phyloP scores from a whole-genome alignment of 495 filamentous ascomycete species.

The Pyrenula aspistea region DNA sequence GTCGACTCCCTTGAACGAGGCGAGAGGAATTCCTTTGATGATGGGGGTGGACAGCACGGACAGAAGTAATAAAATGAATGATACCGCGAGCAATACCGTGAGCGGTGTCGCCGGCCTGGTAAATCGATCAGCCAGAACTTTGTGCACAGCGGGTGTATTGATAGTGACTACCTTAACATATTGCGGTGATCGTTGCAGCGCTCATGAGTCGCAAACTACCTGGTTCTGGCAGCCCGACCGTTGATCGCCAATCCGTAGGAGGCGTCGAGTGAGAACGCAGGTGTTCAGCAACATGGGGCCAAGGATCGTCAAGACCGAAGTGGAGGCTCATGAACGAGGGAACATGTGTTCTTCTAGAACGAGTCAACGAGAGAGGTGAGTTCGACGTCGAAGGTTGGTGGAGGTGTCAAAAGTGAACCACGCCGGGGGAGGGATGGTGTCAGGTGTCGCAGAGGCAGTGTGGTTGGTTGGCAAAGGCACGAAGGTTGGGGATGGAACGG shows the following conservation, averaged over 20 bases:
- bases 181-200: background rate
- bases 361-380: background rate
- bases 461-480: background rate
- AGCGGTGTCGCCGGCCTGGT: constrained; percentile 91
- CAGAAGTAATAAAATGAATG: constrained; percentile 75
- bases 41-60: constrained; percentile 92
- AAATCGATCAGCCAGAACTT: no score
- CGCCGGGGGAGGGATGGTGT: background rate
- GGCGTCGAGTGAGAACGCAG: background rate
- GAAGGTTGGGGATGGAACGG: background rate
- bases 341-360: no score
- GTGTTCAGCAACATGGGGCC: background rate
- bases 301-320: background rate
- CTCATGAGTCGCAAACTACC: background rate
- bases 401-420: background rate
- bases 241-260: background rate
- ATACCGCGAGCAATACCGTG: constrained; percentile 69
- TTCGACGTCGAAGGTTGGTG: background rate
- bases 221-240: background rate
- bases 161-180: no score
- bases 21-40: constrained; percentile 72
- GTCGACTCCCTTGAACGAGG: constrained; percentile 57
- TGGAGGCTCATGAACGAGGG: no score
- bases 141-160: no score
- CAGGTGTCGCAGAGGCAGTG: background rate